phyloP scores from a whole-genome alignment of 2,329 filamentous ascomycete genomes.

The Botrytis paeoniae region DNA sequence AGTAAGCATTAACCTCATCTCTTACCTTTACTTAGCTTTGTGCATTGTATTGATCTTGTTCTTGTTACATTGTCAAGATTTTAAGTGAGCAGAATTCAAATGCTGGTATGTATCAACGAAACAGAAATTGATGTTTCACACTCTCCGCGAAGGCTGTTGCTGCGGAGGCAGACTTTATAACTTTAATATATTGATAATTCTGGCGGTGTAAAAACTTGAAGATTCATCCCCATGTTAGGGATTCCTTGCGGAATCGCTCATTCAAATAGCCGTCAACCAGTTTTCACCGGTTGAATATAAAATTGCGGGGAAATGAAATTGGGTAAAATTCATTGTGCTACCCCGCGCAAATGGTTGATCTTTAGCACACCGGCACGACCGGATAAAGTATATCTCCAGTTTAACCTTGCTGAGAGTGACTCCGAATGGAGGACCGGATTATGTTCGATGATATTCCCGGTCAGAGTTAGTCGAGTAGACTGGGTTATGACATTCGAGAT shows the following conservation, averaged over 20 bases:
- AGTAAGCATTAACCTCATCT: background rate
- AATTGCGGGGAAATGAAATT: background rate
- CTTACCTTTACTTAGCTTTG: too few species aligned
- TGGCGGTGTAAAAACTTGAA: background rate
- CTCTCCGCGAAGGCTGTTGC: background rate
- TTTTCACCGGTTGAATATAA: background rate
- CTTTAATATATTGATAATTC: background rate
- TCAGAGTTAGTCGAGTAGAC: background rate
- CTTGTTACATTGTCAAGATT: too few species aligned
- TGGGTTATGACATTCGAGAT: background rate
- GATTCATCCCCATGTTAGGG: too few species aligned
- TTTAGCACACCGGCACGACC: background rate
- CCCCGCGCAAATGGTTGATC: background rate
- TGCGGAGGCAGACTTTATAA: background rate
- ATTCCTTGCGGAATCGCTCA: too few species aligned
- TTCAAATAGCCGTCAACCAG: background rate
- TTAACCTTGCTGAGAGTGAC: background rate
- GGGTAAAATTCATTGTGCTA: background rate
- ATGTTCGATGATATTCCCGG: background rate
- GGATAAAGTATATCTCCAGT: constrained; percentile 16
- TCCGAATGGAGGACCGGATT: background rate
- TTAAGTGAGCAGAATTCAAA: background rate
- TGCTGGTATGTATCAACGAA: background rate
- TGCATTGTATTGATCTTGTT: too few species aligned
- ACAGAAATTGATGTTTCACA: background rate